Percentiles rank a stretch among this genome's conserved stretches.
phyloP scores from a whole-genome alignment of 1,284 basidiomycete genomes.

The Gomphus sp. region DNA sequence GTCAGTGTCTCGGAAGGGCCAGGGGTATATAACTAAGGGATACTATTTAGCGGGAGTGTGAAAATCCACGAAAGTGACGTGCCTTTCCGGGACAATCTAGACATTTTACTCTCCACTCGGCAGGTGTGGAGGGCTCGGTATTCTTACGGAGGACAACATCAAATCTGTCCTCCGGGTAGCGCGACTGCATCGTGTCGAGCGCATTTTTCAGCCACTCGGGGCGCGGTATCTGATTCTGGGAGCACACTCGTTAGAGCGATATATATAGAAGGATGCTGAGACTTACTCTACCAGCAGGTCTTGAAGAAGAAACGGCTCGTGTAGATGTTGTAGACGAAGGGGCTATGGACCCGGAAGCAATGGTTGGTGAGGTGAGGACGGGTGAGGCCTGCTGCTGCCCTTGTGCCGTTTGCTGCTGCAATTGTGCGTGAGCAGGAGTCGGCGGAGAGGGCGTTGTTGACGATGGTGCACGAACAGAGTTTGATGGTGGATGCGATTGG shows the following conservation, averaged over 20 bases:
- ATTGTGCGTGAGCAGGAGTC: not conserved
- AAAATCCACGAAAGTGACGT: slow-evolving; percentile 15
- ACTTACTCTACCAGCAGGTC: not conserved
- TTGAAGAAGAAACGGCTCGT: not conserved
- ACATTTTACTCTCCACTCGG: slow-evolving; percentile 93
- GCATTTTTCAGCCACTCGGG: slow-evolving; percentile 68
- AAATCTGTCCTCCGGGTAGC: slow-evolving; percentile 80
- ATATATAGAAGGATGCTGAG: slow-evolving; percentile 1
- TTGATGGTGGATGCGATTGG: slow-evolving; percentile 15
- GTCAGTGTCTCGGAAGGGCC: slow-evolving; percentile 84
- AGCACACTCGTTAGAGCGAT: slow-evolving; percentile 7
- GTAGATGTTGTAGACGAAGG: not conserved
- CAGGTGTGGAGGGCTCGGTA: slow-evolving; percentile 34
- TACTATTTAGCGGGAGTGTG: slow-evolving; percentile 13
- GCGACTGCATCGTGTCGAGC: slow-evolving; percentile 54
- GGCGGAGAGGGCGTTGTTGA: not conserved
- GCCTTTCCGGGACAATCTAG: slow-evolving; percentile 93
- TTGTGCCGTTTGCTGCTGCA: not conserved
- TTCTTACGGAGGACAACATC: slow-evolving; percentile 62
- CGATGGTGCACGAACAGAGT: slow-evolving; percentile 9
- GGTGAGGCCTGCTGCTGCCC: slow-evolving; percentile 9
- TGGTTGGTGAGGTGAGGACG: not conserved
- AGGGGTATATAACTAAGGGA: slow-evolving; percentile 75
- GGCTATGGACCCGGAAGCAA: not conserved
- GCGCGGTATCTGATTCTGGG: slow-evolving; percentile 24